These are phyloP conservation scores for Fraxinus velutina DNA, from an alignment of 305 asterid genomes.

Conservation along the genomic window DNA sequence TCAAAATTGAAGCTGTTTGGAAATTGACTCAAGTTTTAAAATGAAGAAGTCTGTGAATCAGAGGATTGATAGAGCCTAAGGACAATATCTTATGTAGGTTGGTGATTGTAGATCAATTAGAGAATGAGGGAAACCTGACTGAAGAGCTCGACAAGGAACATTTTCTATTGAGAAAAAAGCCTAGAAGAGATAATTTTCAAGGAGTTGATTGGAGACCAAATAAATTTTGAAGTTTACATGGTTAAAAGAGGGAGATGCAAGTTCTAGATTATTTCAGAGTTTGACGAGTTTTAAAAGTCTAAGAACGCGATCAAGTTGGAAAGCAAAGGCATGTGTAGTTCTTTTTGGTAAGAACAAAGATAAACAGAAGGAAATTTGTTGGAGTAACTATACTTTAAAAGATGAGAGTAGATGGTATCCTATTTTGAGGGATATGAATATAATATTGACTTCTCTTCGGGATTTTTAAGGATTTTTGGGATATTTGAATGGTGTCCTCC, in stretches of 20 bases:
- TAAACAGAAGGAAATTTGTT: neutral
- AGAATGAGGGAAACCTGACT: neutral
- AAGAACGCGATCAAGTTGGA: neutral
- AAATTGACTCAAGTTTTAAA: neutral
- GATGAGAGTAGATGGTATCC: neutral
- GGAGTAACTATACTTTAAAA: neutral
- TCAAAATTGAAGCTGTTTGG: neutral
- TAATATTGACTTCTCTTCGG: neutral
- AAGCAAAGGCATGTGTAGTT: neutral
- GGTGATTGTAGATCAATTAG: neutral
- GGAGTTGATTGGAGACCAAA: neutral
- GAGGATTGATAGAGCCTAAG: neutral
- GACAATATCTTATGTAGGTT: neutral
- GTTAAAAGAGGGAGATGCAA: neutral
- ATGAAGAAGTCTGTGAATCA: neutral
- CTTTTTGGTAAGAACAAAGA: neutral
- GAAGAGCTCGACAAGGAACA: neutral
- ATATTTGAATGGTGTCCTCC: neutral
- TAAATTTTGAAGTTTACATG: neutral
- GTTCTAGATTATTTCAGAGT: neutral
- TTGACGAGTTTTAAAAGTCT: neutral
- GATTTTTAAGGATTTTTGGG: neutral
- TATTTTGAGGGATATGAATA: neutral
- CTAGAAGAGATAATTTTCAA: neutral
- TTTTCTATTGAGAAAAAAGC: neutral